A percentile compares a stretch with the other conserved stretches of the same genome.
These are phyloP conservation scores for Peniophora sp. DNA, from an alignment of 1,284 basidiomycete genomes.

Conservation along the genomic window DNA sequence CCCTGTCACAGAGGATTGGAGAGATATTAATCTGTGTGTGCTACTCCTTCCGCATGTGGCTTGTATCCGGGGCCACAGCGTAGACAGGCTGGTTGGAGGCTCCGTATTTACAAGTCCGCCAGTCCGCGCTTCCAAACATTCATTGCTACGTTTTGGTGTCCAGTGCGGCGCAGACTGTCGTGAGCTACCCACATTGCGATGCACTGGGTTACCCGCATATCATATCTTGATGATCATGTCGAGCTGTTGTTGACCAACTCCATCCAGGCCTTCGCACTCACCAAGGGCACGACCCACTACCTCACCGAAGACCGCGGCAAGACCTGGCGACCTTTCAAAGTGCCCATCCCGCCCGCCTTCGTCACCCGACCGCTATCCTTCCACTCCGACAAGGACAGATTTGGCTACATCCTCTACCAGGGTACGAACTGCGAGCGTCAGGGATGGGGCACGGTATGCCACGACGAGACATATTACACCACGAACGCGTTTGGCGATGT, in stretches of 20 bases:
- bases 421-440: constrained; percentile 58
- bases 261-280: constrained; percentile 75
- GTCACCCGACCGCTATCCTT: constrained; percentile 69
- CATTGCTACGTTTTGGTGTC: no score
- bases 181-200: background rate
- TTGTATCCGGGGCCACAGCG: no score
- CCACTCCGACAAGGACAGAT: constrained; percentile 65
- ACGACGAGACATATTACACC: constrained; percentile 88
- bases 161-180: background rate
- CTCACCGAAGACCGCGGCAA: constrained; percentile 80
- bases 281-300: constrained; percentile 67
- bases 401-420: constrained; percentile 79
- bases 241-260: background rate
- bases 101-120: no score
- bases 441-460: constrained; percentile 63
- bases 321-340: constrained; percentile 76
- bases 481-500: constrained; percentile 67
- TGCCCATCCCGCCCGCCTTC: constrained; percentile 55
- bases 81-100: no score
- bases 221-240: background rate
- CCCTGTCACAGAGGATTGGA: no score
- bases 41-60: no score
- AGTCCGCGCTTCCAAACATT: no score
- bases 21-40: no score
- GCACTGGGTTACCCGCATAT: no score